Conservation (phyloP, 768 basidiomycete species). For the Trametes sanguinea region DNA sequence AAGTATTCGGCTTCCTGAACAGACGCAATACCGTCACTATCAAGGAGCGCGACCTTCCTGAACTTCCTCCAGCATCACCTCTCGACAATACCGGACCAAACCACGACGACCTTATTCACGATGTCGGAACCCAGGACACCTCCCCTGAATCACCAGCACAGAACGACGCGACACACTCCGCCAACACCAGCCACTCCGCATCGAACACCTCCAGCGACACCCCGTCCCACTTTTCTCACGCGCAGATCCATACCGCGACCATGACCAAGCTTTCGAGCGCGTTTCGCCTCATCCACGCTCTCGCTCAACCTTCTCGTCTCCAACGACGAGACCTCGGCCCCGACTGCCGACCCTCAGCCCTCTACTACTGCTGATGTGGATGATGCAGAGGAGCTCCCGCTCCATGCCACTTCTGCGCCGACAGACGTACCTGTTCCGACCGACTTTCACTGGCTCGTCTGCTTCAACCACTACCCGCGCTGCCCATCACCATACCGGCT, state of each 20-base stretch:
- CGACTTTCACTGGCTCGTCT: not conserved
- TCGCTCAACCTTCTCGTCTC: conserved; percentile 13
- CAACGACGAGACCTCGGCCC: not conserved
- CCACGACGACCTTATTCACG: not conserved
- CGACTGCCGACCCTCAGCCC: not conserved
- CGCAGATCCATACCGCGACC: conserved; percentile 32
- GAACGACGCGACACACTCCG: conserved; percentile 19
- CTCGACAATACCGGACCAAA: not conserved
- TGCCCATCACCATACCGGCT: conserved; percentile 9
- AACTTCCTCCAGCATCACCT: conserved; percentile 36
- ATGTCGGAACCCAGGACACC: not conserved
- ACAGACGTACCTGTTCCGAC: not conserved
- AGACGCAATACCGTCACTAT: conserved; percentile 41
- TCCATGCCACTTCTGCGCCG: not conserved
- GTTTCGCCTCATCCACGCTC: conserved; percentile 18
- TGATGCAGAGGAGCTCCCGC: not conserved
- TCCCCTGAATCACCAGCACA: conserved; percentile 2
- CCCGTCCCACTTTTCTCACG: conserved; percentile 23
- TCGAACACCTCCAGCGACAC: conserved; percentile 29
- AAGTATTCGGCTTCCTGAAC: conserved; percentile 73
- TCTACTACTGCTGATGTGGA: not conserved
- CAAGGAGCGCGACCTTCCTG: conserved; percentile 43
- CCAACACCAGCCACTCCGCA: conserved; percentile 21
- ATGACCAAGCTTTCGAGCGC: conserved; percentile 29
- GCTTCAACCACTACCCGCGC: not conserved